Percentiles rank a stretch among this genome's conserved stretches.
These are phyloP conservation scores for Fraxinus ornus DNA, from an alignment of 305 asterid genomes.

Conservation along the genomic window DNA sequence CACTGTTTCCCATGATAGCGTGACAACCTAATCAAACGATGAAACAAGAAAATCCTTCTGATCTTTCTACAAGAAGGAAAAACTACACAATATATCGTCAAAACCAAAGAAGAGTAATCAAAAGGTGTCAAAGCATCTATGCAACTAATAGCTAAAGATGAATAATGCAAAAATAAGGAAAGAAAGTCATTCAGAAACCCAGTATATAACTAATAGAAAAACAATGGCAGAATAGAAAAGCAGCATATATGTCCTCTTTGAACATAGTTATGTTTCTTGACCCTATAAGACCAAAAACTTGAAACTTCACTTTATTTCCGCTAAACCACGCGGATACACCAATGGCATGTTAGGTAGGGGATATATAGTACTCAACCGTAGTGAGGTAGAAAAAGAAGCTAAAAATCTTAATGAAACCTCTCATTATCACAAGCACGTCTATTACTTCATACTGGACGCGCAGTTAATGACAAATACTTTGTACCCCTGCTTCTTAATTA, in stretches of 20 bases:
- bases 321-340: not conserved
- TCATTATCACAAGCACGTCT: not conserved
- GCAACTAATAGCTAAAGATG: not conserved
- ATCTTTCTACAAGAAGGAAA: not conserved
- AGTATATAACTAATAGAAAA: not conserved
- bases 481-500: not conserved
- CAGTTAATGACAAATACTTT: not conserved
- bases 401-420: not conserved
- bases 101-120: not conserved
- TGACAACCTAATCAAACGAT: not conserved
- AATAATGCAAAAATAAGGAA: not conserved
- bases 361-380: not conserved
- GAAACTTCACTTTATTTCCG: not conserved
- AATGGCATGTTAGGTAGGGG: not conserved
- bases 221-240: not conserved
- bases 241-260: not conserved
- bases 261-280: not conserved
- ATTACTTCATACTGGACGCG: not conserved
- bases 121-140: not conserved
- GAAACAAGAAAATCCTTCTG: conserved; percentile 2
- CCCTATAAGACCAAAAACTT: not conserved
- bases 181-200: not conserved
- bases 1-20: conserved; percentile 72
- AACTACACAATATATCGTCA: not conserved
- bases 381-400: not conserved